These are phyloP conservation scores for Hypoxylon perforatum DNA, from an alignment of 495 filamentous ascomycete species.

Conservation along the genomic window DNA sequence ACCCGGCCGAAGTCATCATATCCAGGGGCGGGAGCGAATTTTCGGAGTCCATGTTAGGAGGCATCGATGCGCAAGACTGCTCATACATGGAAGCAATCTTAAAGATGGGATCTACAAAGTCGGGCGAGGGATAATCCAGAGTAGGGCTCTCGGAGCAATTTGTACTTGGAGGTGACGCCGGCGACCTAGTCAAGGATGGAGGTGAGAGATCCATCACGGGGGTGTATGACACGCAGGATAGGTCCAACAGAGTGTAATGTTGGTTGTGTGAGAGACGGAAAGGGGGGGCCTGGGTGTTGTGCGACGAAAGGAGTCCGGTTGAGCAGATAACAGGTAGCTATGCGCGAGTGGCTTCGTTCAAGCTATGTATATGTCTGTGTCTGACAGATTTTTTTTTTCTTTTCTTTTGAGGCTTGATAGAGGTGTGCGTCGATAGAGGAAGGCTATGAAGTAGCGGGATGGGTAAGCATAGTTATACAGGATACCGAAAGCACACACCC, in stretches of 20 bases:
- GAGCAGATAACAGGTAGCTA: constrained; percentile 12
- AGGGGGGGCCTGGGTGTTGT: constrained; percentile 27
- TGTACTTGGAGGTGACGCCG: constrained; percentile 58
- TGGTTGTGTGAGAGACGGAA: constrained; percentile 22
- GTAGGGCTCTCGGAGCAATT: constrained; percentile 60
- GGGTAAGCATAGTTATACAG: constrained; percentile 43
- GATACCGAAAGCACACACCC: constrained; percentile 29
- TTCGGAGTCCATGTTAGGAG: constrained; percentile 53
- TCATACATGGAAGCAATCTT: constrained; percentile 58
- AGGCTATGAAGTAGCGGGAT: constrained; percentile 36
- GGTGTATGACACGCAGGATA: constrained; percentile 40
- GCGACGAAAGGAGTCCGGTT: constrained; percentile 26
- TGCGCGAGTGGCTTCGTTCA: constrained; percentile 22
- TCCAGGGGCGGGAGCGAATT: constrained; percentile 56
- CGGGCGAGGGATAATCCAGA: constrained; percentile 59
- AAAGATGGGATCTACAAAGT: constrained; percentile 59
- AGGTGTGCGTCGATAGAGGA: constrained; percentile 38
- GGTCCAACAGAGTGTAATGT: constrained; percentile 35
- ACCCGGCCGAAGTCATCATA: constrained; percentile 56
- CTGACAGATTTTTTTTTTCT: constrained; percentile 14
- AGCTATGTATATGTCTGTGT: constrained; percentile 17
- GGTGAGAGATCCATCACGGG: constrained; percentile 60
- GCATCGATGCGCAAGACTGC: constrained; percentile 52
- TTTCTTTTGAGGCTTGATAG: constrained; percentile 28
- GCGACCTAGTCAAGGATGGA: constrained; percentile 60